Conservation (phyloP, 2,329 filamentous ascomycete genomes). For the Tolypocladium capitatum region DNA sequence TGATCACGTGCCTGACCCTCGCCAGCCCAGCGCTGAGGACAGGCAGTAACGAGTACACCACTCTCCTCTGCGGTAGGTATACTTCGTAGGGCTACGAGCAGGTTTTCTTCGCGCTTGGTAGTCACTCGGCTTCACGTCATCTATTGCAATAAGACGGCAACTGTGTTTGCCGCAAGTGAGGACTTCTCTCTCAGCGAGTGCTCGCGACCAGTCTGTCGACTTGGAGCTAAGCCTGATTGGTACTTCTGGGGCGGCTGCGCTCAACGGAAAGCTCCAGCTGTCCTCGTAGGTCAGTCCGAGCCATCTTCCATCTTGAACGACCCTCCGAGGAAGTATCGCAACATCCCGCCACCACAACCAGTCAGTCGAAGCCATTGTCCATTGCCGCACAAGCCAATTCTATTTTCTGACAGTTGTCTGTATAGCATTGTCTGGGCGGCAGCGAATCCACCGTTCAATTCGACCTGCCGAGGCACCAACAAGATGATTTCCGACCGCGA, state of each 20-base stretch:
- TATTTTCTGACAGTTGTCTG: neutral
- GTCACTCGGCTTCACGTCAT: neutral
- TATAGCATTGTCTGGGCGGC: neutral
- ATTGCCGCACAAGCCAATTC: neutral
- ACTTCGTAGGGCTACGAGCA: neutral
- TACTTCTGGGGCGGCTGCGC: neutral
- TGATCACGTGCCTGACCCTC: conserved; percentile 12
- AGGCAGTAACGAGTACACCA: no score
- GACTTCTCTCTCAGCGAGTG: neutral
- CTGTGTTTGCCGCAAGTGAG: no score
- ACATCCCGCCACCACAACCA: neutral
- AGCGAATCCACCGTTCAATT: neutral
- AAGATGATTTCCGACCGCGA: conserved; percentile 91
- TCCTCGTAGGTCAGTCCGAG: no score
- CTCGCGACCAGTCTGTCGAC: no score
- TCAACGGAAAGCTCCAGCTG: conserved; percentile 8
- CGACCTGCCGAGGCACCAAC: conserved; percentile 10
- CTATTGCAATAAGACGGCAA: neutral
- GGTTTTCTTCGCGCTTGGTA: neutral
- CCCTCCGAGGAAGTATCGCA: neutral
- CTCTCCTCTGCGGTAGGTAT: neutral
- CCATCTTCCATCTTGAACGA: neutral
- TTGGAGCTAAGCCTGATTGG: neutral
- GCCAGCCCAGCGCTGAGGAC: neutral
- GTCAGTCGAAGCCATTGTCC: neutral